Conservation (phyloP, 805 yeast species). For the Pichia heedii region DNA sequence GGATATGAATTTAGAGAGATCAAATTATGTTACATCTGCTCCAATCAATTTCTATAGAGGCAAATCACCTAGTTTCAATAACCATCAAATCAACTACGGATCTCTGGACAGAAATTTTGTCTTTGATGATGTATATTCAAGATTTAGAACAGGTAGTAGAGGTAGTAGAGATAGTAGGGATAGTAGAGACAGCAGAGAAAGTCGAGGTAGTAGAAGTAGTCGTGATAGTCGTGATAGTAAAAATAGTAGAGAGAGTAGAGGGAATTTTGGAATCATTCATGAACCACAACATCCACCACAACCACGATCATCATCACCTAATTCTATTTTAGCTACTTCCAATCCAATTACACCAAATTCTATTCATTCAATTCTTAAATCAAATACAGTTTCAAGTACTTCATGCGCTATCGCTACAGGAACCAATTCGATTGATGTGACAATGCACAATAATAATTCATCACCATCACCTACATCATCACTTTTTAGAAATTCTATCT, state of each 20-base stretch:
- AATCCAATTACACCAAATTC: conserved; percentile 1
- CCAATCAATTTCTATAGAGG: conserved; percentile 1
- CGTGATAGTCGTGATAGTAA: no score
- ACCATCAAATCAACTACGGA: neutral
- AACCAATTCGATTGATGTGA: neutral
- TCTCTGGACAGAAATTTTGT: neutral
- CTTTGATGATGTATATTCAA: neutral
- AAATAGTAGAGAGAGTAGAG: conserved; percentile 5
- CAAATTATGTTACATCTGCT: neutral
- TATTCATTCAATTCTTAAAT: conserved; percentile 8
- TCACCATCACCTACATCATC: conserved; percentile 1
- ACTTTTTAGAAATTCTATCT: neutral
- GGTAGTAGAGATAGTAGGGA: conserved; percentile 5
- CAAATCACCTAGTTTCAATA: neutral
- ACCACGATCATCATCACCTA: conserved; percentile 2
- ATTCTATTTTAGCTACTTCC: conserved; percentile 3
- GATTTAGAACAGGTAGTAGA: conserved; percentile 1
- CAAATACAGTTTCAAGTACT: conserved; percentile 10
- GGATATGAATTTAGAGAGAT: neutral
- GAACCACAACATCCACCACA: neutral
- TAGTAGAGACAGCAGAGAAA: conserved; percentile 4
- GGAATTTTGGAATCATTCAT: conserved; percentile 6
- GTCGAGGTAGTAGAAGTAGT: conserved; percentile 4
- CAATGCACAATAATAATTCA: neutral
- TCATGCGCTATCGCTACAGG: conserved; percentile 7